Conservation (phyloP, 495 filamentous ascomycete genomes). For the Evernia prunastri region DNA sequence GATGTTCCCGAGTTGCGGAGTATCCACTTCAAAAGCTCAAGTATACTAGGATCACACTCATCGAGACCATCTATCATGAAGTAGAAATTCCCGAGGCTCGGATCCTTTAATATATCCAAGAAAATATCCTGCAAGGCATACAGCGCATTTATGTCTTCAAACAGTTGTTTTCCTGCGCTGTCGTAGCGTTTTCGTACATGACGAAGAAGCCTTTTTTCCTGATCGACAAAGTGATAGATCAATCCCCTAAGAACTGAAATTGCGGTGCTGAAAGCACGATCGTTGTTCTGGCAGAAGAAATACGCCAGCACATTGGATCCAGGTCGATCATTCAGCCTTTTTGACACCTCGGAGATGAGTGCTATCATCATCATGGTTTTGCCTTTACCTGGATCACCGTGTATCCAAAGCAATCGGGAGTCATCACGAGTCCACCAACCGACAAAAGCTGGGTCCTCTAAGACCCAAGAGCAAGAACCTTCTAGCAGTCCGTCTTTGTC, state of each 20-base stretch:
- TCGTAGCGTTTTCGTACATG: constrained; percentile 9
- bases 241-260: constrained; percentile 14
- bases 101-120: background rate
- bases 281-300: constrained; percentile 38
- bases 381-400: constrained; percentile 40
- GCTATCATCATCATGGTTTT: constrained; percentile 44
- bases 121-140: background rate
- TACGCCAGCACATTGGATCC: constrained; percentile 30
- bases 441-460: constrained; percentile 34
- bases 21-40: constrained; percentile 13
- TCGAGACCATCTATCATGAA: constrained; percentile 23
- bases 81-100: background rate
- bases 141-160: background rate
- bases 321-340: constrained; percentile 4
- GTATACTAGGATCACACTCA: constrained; percentile 16
- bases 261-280: constrained; percentile 8
- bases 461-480: constrained; percentile 40
- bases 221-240: constrained; percentile 14
- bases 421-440: constrained; percentile 30
- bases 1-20: background rate
- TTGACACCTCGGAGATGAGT: constrained; percentile 32
- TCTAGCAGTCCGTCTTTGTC: constrained; percentile 38
- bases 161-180: background rate
- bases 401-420: constrained; percentile 41
- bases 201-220: constrained; percentile 11